phyloP scores from a whole-genome alignment of 2,329 filamentous ascomycete genomes.

The Trichothecium roseum region DNA sequence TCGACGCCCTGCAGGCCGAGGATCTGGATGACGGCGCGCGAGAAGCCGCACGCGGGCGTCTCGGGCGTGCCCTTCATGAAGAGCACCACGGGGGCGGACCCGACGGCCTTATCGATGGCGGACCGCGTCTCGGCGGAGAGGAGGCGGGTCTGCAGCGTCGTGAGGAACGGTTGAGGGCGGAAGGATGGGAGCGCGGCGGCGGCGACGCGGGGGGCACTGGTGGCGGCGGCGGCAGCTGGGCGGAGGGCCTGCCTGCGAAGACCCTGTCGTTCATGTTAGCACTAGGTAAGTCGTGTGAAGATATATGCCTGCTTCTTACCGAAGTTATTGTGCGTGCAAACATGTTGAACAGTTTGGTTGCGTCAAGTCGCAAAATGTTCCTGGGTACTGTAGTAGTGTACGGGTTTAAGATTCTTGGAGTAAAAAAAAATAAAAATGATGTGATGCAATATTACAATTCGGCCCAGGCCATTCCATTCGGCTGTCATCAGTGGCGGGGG shows the following conservation, averaged over 20 bases:
- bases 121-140: constrained; percentile 70
- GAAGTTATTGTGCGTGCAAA: constrained; percentile 4
- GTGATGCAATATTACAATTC: constrained; percentile 5
- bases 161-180: constrained; percentile 11
- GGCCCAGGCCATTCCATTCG: no score
- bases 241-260: constrained; percentile 26
- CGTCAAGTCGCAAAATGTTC: neutral
- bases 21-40: constrained; percentile 88
- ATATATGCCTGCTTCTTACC: neutral
- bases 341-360: neutral
- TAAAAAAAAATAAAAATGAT: neutral
- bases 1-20: constrained; percentile 90
- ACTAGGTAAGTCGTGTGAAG: neutral
- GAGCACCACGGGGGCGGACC: constrained; percentile 81
- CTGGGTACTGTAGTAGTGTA: no score
- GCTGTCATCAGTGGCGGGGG: no score
- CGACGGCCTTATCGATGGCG: constrained; percentile 85
- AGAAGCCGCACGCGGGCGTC: constrained; percentile 93
- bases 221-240: constrained; percentile 17
- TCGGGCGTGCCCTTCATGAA: constrained; percentile 99
- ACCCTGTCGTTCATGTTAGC: constrained; percentile 13
- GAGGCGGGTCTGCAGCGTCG: constrained; percentile 45
- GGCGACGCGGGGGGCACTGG: constrained; percentile 5
- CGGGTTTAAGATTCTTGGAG: no score
- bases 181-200: constrained; percentile 4